Evolutionary conservation across 805 yeast genomes (phyloP).

Genomic region (Kazachstania bromeliacearum): DNA sequence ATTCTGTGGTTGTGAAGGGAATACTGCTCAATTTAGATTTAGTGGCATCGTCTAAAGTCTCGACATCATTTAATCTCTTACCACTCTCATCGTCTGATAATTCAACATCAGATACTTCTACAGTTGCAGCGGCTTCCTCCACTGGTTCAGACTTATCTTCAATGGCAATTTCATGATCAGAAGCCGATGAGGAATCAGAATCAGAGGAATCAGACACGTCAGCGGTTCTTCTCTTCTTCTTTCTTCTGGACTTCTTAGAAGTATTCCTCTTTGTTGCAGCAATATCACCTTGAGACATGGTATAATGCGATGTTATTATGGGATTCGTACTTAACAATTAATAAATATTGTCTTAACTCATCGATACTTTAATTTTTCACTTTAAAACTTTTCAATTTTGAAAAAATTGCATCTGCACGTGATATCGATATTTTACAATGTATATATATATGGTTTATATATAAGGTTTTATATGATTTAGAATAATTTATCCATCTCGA

Average conservation of each 20-base stretch:
- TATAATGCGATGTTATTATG: background rate
- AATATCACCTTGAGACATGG: slow-evolving; percentile 22
- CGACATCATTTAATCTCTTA: slow-evolving; percentile 6
- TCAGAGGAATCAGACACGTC: slow-evolving; percentile 51
- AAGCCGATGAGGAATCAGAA: slow-evolving; percentile 33
- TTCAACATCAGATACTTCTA: slow-evolving; percentile 30
- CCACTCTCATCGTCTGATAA: slow-evolving; percentile 12
- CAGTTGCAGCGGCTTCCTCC: slow-evolving; percentile 14
- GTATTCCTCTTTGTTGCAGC: slow-evolving; percentile 11
- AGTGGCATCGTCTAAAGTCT: slow-evolving; percentile 14
- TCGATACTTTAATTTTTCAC: background rate
- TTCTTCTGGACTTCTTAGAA: slow-evolving; percentile 39
- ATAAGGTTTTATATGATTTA: slow-evolving; percentile 5
- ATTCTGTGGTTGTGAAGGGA: slow-evolving; percentile 29
- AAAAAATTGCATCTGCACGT: no score
- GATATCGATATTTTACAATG: slow-evolving; percentile 2
- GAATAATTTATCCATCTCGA: slow-evolving; percentile 52
- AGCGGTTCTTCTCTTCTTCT: slow-evolving; percentile 78
- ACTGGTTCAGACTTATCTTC: slow-evolving; percentile 4
- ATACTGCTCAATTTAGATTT: slow-evolving; percentile 16
- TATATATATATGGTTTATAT: background rate
- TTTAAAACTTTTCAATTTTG: slow-evolving; percentile 2
- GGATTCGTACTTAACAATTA: background rate
- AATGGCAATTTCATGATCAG: slow-evolving; percentile 22
- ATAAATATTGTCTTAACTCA: background rate